Percentiles rank a stretch among this genome's conserved stretches.
phyloP scores from a whole-genome alignment of 2,329 filamentous ascomycete species.

The Biscogniauxia marginata region DNA sequence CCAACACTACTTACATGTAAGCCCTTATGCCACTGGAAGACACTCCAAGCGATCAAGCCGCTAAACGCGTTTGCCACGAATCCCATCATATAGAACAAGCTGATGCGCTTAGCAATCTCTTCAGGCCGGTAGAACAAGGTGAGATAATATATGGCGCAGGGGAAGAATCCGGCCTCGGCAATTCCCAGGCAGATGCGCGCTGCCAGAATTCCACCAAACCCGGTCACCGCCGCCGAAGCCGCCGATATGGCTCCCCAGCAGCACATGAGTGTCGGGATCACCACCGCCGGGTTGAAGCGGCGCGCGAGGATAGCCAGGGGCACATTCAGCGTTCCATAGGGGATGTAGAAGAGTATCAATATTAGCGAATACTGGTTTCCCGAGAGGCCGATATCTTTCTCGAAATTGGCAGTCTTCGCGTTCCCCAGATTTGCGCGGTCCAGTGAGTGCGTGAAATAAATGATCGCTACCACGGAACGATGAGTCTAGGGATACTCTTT shows the following conservation, averaged over 20 bases:
- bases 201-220: slow-evolving; percentile 23
- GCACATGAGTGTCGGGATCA: slow-evolving; percentile 29
- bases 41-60: slow-evolving; percentile 24
- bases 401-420: slow-evolving; percentile 31
- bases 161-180: slow-evolving; percentile 29
- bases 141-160: slow-evolving; percentile 26
- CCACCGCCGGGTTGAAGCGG: slow-evolving; percentile 25
- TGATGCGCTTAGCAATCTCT: slow-evolving; percentile 17
- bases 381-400: slow-evolving; percentile 28
- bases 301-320: slow-evolving; percentile 27
- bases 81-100: slow-evolving; percentile 19
- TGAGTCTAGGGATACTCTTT: neutral
- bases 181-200: slow-evolving; percentile 24
- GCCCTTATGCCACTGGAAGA: slow-evolving; percentile 21
- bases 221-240: slow-evolving; percentile 19
- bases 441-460: slow-evolving; percentile 26
- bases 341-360: slow-evolving; percentile 34
- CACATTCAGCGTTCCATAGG: slow-evolving; percentile 28
- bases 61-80: slow-evolving; percentile 23
- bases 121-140: slow-evolving; percentile 26
- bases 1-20: slow-evolving; percentile 3
- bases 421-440: slow-evolving; percentile 33
- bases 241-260: slow-evolving; percentile 27
- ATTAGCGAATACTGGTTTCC: slow-evolving; percentile 33
- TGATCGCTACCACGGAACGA: slow-evolving; percentile 6